A percentile compares a stretch with the other conserved stretches of the same genome.
Evolutionary conservation across 768 basidiomycete species (phyloP).

Genomic region (Austroboletus eburneus): DNA sequence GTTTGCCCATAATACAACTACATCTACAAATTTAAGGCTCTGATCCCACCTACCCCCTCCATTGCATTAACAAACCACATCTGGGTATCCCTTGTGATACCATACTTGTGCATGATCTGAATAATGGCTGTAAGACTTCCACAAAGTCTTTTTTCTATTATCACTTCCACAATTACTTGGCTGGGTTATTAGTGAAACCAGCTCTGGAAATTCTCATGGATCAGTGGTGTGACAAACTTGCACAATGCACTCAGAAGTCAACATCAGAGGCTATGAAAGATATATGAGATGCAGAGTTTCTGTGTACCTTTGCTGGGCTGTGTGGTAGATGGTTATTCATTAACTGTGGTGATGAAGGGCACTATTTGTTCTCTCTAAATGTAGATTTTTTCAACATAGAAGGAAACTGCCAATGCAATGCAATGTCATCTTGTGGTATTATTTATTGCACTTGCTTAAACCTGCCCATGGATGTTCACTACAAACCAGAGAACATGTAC

Average conservation of each 20-base stretch:
- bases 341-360: slow-evolving; percentile 4
- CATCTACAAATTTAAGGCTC: not conserved
- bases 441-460: too few relatives aligned
- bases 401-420: slow-evolving; percentile 20
- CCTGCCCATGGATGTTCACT: too few relatives aligned
- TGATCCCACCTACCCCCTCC: not conserved
- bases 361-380: slow-evolving; percentile 19
- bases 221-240: not conserved
- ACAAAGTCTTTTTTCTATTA: not conserved
- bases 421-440: slow-evolving; percentile 27
- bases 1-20: not conserved
- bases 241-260: not conserved
- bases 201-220: slow-evolving; percentile 11
- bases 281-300: slow-evolving; percentile 2
- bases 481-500: too few relatives aligned
- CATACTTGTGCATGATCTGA: not conserved
- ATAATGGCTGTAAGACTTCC: not conserved
- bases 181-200: not conserved
- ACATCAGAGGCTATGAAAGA: not conserved
- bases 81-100: not conserved
- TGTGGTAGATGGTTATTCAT: slow-evolving; percentile 14
- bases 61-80: not conserved
- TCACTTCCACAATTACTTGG: not conserved
- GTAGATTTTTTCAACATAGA: slow-evolving; percentile 35
- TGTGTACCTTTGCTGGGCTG: slow-evolving; percentile 6